These are phyloP conservation scores for Entomortierella parvispora DNA, from an alignment of 192 early-diverging fungal species.

Conservation along the genomic window DNA sequence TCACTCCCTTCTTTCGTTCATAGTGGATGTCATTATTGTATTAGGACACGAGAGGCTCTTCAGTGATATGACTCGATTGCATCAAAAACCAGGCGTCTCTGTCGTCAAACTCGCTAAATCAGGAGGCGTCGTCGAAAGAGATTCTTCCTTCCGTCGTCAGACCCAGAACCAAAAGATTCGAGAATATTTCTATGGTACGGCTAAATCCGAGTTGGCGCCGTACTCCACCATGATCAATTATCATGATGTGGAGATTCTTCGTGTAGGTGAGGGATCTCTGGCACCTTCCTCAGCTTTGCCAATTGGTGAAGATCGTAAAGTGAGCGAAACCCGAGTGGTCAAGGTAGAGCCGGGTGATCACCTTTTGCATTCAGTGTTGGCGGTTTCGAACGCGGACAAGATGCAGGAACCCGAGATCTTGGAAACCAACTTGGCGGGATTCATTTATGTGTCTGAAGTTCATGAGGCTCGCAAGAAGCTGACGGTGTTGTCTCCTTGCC, in stretches of 20 bases:
- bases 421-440: slow-evolving; percentile 76
- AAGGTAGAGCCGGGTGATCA: slow-evolving; percentile 84
- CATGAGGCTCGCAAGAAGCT: slow-evolving; percentile 85
- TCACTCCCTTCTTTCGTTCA: background rate
- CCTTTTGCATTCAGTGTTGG: slow-evolving; percentile 86
- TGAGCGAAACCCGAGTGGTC: slow-evolving; percentile 83
- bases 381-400: slow-evolving; percentile 76
- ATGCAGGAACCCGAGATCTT: slow-evolving; percentile 65
- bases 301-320: slow-evolving; percentile 82
- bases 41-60: slow-evolving; percentile 95
- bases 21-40: slow-evolving; percentile 86
- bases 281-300: slow-evolving; percentile 94
- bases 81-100: slow-evolving; percentile 60
- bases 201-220: slow-evolving; percentile 78
- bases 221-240: slow-evolving; percentile 86
- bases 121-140: slow-evolving; percentile 94
- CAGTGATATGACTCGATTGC: slow-evolving; percentile 77
- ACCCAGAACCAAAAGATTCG: slow-evolving; percentile 78
- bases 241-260: slow-evolving; percentile 79
- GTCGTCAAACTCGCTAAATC: slow-evolving; percentile 92
- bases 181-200: slow-evolving; percentile 96
- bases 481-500: slow-evolving; percentile 87
- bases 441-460: slow-evolving; percentile 88
- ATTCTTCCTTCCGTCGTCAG: slow-evolving; percentile 74
- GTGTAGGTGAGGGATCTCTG: slow-evolving; percentile 78